Evolutionary conservation across 164 flowering plant genomes (phyloP), one percentile per base, ranked within the genome.

Genomic region (Amborella trichopoda): DNA sequence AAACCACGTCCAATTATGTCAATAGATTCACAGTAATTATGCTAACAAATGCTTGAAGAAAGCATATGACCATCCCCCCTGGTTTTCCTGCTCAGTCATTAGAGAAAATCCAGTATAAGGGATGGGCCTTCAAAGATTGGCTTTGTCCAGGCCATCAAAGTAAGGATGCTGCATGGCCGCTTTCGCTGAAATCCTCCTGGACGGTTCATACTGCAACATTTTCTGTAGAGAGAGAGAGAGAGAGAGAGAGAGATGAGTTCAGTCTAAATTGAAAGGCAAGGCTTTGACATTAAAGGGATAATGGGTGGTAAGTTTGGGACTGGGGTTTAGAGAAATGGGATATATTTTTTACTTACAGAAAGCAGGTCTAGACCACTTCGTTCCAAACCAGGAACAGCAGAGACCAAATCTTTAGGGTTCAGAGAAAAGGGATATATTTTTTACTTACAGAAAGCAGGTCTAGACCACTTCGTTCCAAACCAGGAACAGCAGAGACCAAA

Each of bases 161-260:
- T 77, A 85, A 26, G 78, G 81, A 40, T 85, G 95, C 33, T 85
- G 86, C 91, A 85, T 77, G 3, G 95, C 95, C 28, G 68, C 73
- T 75, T 82, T 85, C 20, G 95, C 95, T n/a, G 91, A 82, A 26
- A 82, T 82, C 33, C 95, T 50, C 62, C 63, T 71, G 0, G 77
- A 54, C 3, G 95, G 95, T 30, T 81, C 82, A 47, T 82, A 85
- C 28, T 61, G 69, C 78, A 85, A 55, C 91, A 85, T 80, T 55
- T 76, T 71, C 95, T 84, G 83, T 69, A 69, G 28, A 39, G 20
- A 54, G 48, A n/a, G n/a, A n/a, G n/a, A n/a, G n/a, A n/a, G n/a
- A n/a, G n/a, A n/a, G n/a, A n/a, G n/a, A n/a, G n/a, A n/a, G n/a
- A n/a, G 8, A 40, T 0, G 49, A 28, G 43, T 10, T 9, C 17